These are phyloP conservation scores for Prunus dulcis DNA, from an alignment of 306 rosid species.

Conservation along the genomic window DNA sequence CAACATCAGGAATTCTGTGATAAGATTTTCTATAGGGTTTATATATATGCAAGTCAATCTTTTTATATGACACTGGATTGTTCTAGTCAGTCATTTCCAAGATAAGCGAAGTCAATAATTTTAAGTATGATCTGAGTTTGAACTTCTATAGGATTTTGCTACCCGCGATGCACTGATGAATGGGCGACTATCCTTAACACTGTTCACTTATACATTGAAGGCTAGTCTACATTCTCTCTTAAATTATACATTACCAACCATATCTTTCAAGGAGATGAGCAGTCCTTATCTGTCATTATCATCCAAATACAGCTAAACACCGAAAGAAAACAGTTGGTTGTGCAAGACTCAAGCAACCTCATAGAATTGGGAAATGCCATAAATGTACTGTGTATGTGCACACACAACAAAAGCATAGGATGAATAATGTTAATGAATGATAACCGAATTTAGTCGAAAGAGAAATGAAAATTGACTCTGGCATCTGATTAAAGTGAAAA, in stretches of 20 bases:
- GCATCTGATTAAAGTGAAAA: too few species aligned
- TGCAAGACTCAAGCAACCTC: conserved; percentile 5
- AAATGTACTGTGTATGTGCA: not conserved
- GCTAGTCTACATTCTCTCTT: too few species aligned
- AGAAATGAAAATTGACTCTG: too few species aligned
- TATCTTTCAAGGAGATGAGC: too few species aligned
- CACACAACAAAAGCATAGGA: not conserved
- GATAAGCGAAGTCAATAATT: not conserved
- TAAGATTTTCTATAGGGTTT: not conserved
- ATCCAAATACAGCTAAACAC: not conserved
- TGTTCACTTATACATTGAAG: too few species aligned
- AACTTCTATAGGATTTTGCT: too few species aligned
- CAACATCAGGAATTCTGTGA: not conserved
- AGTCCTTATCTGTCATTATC: not conserved
- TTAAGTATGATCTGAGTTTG: not conserved
- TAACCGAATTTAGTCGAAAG: too few species aligned
- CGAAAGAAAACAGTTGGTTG: not conserved
- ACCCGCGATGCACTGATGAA: too few species aligned
- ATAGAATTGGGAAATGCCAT: not conserved
- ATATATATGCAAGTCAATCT: not conserved
- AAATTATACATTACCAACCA: too few species aligned
- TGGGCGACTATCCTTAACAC: not conserved
- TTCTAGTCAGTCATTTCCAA: not conserved
- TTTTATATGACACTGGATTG: not conserved
- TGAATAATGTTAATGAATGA: too few species aligned